Conservation (phyloP, 106 monocot species). For the Vanilla planifolia region DNA sequence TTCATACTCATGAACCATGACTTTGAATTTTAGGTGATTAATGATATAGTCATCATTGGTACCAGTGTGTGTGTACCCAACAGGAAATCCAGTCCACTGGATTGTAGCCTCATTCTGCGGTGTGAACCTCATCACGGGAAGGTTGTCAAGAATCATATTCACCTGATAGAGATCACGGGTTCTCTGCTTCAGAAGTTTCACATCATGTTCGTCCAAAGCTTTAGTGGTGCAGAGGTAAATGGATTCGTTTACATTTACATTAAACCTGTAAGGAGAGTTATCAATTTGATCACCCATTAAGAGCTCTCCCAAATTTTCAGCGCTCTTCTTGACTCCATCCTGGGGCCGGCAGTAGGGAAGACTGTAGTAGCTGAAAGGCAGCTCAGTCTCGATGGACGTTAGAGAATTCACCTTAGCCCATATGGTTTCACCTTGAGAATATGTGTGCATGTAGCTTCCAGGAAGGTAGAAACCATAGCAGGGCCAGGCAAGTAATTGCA, state of each 20-base stretch:
- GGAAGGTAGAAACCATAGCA: constrained; percentile 28
- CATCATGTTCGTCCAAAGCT: constrained; percentile 6
- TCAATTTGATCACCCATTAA: constrained; percentile 24
- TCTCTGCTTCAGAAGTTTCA: constrained; percentile 7
- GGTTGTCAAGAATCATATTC: constrained; percentile 10
- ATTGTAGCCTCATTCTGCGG: background rate
- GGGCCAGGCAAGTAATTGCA: background rate
- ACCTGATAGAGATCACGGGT: constrained; percentile 7
- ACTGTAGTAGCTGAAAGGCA: constrained; percentile 19
- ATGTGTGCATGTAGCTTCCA: constrained; percentile 22
- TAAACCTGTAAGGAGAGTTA: constrained; percentile 25
- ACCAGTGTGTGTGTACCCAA: constrained; percentile 1
- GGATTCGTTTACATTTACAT: constrained; percentile 22
- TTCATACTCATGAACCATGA: constrained; percentile 9
- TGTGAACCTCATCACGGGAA: constrained; percentile 3
- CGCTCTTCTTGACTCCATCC: constrained; percentile 11
- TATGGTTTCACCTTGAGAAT: constrained; percentile 13
- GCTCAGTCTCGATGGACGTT: constrained; percentile 26
- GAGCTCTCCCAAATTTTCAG: constrained; percentile 26
- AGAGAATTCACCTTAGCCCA: constrained; percentile 24
- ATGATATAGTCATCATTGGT: constrained; percentile 2
- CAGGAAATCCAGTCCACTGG: constrained; percentile 7
- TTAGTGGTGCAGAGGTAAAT: constrained; percentile 28
- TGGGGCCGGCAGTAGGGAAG: constrained; percentile 21
- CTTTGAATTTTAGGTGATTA: constrained; percentile 4